Evolutionary conservation across 176 grass and related monocot genomes (phyloP).

Genomic region (Cymbopogon citratus): DNA sequence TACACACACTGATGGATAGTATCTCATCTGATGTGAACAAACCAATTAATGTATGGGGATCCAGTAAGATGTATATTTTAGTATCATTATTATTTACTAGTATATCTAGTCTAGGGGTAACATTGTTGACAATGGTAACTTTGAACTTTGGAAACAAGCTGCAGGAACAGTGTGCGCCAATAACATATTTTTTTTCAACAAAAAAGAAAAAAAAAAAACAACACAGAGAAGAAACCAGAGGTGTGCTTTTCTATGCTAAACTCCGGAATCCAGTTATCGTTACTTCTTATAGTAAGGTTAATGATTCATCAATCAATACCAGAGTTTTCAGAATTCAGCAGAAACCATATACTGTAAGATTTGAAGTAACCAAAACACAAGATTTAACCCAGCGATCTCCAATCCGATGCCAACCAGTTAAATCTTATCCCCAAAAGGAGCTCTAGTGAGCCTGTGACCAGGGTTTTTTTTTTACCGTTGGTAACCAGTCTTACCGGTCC

Average conservation of each 20-base stretch:
- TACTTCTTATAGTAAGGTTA: too few relatives aligned
- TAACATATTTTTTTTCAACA: too few relatives aligned
- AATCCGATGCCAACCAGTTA: neutral
- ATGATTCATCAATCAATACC: too few relatives aligned
- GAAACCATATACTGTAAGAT: too few relatives aligned
- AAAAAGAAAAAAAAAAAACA: too few relatives aligned
- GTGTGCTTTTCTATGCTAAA: neutral
- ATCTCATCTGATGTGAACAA: neutral
- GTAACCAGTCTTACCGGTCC: too few relatives aligned
- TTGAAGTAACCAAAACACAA: too few relatives aligned
- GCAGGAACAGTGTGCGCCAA: neutral
- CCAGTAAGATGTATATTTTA: neutral
- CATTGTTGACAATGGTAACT: neutral
- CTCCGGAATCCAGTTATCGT: neutral
- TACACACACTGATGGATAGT: neutral
- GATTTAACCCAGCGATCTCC: neutral
- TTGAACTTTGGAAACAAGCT: neutral
- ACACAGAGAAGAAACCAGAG: neutral
- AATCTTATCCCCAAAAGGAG: neutral
- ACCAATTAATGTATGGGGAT: neutral
- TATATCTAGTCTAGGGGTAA: too few relatives aligned
- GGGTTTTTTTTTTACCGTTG: too few relatives aligned
- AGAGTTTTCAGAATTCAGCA: too few relatives aligned
- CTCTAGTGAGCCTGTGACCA: too few relatives aligned
- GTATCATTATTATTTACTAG: neutral